phyloP scores from a whole-genome alignment of 768 basidiomycete species.

The Pluteus cervinus region DNA sequence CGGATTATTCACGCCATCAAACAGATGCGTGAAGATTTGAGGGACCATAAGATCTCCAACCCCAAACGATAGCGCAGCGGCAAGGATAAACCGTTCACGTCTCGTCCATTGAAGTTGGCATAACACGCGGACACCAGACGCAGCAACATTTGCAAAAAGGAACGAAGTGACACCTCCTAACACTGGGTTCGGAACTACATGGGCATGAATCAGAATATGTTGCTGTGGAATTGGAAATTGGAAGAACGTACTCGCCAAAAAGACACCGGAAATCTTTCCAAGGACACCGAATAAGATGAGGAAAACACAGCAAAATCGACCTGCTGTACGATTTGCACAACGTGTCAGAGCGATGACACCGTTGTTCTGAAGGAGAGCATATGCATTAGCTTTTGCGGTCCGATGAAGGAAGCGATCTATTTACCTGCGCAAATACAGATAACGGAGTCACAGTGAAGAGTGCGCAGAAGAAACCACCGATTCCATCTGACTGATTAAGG shows the following conservation, averaged over 20 bases:
- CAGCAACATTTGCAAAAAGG: slow-evolving; percentile 71
- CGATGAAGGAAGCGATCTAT: not conserved
- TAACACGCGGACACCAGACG: slow-evolving; percentile 68
- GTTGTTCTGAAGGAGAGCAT: slow-evolving; percentile 69
- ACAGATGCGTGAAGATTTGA: slow-evolving; percentile 60
- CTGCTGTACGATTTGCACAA: slow-evolving; percentile 76
- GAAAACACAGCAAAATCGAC: slow-evolving; percentile 75
- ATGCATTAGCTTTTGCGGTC: not conserved
- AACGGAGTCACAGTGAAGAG: slow-evolving; percentile 79
- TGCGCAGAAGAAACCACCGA: slow-evolving; percentile 74
- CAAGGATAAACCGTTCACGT: slow-evolving; percentile 63
- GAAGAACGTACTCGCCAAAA: slow-evolving; percentile 49
- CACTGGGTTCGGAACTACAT: slow-evolving; percentile 61
- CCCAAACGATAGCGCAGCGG: slow-evolving; percentile 64
- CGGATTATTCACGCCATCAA: slow-evolving; percentile 51
- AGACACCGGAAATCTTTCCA: slow-evolving; percentile 79
- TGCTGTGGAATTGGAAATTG: not conserved
- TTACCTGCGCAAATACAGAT: slow-evolving; percentile 67
- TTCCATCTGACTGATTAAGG: slow-evolving; percentile 58
- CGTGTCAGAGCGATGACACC: slow-evolving; percentile 81
- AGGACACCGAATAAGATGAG: slow-evolving; percentile 76
- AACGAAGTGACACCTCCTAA: slow-evolving; percentile 86
- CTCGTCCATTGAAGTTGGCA: slow-evolving; percentile 53
- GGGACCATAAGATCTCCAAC: slow-evolving; percentile 67
- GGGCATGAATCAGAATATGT: not conserved